Evolutionary conservation across 306 rosid genomes (phyloP).

Genomic region (Prunus campanulata): DNA sequence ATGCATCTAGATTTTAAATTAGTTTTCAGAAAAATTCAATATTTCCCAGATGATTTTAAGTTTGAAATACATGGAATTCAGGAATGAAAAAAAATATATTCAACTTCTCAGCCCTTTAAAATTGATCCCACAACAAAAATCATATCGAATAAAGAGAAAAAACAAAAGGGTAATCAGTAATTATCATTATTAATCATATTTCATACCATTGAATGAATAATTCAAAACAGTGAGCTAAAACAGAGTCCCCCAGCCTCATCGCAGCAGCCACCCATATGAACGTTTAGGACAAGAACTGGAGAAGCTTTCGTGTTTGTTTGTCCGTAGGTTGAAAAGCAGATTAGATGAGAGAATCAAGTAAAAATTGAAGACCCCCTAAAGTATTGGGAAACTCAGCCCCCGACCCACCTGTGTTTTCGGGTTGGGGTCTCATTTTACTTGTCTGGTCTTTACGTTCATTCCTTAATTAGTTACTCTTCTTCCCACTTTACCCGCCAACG

Average conservation of each 20-base stretch:
- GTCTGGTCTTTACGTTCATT: neutral
- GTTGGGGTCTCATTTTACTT: neutral
- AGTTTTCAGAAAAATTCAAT: neutral
- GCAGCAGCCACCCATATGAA: neutral
- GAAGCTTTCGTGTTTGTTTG: neutral
- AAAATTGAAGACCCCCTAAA: neutral
- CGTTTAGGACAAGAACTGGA: neutral
- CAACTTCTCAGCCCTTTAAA: too few relatives aligned
- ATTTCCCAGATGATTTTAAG: neutral
- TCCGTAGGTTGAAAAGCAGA: neutral
- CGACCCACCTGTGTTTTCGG: neutral
- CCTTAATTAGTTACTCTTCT: neutral
- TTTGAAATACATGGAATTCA: neutral
- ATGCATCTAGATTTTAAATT: neutral
- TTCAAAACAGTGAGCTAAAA: neutral
- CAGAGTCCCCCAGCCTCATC: neutral
- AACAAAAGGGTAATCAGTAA: neutral
- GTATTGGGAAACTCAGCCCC: slow-evolving; percentile 6
- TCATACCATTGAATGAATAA: neutral
- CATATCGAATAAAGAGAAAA: neutral
- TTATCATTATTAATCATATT: neutral
- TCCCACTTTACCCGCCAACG: neutral
- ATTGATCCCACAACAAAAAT: neutral
- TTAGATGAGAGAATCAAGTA: neutral
- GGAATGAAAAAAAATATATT: neutral